Base-by-base conservation (phyloP, 2,329 filamentous ascomycete species). In the Cryphonectria radicalis region DNA sequence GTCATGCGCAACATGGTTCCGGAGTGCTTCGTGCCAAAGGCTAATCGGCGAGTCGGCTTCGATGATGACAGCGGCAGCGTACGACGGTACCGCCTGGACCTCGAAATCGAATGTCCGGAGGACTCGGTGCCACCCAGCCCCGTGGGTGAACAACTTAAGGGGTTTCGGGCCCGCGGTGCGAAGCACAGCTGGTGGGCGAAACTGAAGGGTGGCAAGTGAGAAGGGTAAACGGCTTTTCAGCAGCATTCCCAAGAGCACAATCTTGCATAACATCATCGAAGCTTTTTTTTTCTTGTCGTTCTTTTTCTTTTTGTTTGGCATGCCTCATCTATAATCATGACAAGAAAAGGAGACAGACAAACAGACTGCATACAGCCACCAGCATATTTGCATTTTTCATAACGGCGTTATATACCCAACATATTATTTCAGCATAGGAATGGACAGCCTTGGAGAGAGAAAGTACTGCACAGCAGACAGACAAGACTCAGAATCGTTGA, bases 51-150 rank as follows among this genome's bases (percentile, higher is more conserved):
- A 65, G 78, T 89, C 17, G 82, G 84, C 2, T 91, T 91, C 71
- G 88, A 90, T 75, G 88, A 90, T 75, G 89, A 91, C 77, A 81
- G 84, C 0, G 89, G 89, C 28, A 91, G 89, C 71, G 89, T 91
- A 71, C 83, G 89, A 22, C 83, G 89, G 22, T 91, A 91, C 77
- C 82, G 89, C 5, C 81, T 91, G 4, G 85, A 88, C 55, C 81
- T 91, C 50, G 84, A 85, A 22, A 82, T 83, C 50, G 76, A 80
- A 60, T 68, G 67, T 22, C 70, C 64, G 35, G 76, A 63, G 43
- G 75, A 78, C 40, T 69, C 69, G 66, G 71, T 73, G 28, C 71
- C 71, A 46, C 71, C 71, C 28, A 73, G 69, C 46, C 71, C 71
- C 37, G 71, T 65, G 19, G 71, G 71, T 6, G 71, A 71, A 69